Evolutionary conservation across 164 flowering plant genomes (phyloP), one percentile per base, ranked within the genome.

Genomic region (Magnolia changhungtana): DNA sequence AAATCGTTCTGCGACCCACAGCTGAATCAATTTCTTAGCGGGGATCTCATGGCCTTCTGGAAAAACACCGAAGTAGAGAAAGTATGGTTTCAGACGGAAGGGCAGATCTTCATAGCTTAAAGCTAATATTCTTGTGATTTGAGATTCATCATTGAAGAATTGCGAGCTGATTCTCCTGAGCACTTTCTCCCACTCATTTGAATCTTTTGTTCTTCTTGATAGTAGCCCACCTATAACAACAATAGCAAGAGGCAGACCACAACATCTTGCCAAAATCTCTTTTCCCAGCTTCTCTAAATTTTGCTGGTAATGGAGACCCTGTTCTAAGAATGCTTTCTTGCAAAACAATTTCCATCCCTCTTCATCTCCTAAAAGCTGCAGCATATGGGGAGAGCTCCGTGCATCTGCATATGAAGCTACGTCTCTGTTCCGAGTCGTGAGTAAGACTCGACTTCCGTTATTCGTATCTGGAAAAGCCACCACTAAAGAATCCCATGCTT

Each of bases 141-240:
- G 70, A 73, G 73, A 0, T 27, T 45, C 63, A 63, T 69, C 80
- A 52, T 77, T 9, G n/a, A 7, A 27, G 9, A 76, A 74, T 77
- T 72, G 83, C 84, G n/a, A 76, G 81, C 77, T 11, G 10, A 55
- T 55, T 11, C 77, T 82, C 8, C 81, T 86, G 13, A 82, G 77
- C 0, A 84, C 82, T 63, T 86, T 65, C 78, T 65, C 75, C 91
- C 91, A 86, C 63, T 84, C 88, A 23, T 31, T 72, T 50, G 69
- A 69, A 49, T 64, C 52, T 20, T 77, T 79, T 19, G 58, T 51
- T 63, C 83, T 84, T 23, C 79, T 82, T 0, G 82, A 81, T 84
- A 89, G 76, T 7, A 89, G 73, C 21, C 92, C 87, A 67, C 85
- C 91, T 4, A 87, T 79, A 7, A 85, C 87, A 73, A 81, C 83